Evolutionary conservation across 1,139 yeast species (phyloP), one percentile per base, ranked within the genome.

Genomic region (Hansenula sp.): DNA sequence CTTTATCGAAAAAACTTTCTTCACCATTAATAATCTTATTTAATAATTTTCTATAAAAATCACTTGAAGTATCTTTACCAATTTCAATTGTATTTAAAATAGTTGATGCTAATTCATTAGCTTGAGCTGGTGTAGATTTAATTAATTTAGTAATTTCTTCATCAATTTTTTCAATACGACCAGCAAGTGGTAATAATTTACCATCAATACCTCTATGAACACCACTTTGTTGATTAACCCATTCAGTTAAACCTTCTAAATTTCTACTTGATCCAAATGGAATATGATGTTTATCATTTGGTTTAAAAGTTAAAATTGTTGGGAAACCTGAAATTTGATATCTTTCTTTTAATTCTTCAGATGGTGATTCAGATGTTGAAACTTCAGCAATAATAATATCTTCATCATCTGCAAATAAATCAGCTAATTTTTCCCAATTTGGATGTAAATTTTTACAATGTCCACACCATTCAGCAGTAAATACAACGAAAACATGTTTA

Each of bases 391-490:
- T 71, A 32, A 82, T 63, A 43, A 90, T 88, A 17, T 58, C 59
- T 16, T 64, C 60, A 52, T 77, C 78, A 41, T 76, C 68, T 41
- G 69, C 71, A 66, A 70, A 84, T 40, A 83, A 62, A 38, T 69
- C 79, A 40, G 90, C 97, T 54, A 92, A 76, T 61, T 87, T 85
- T 59, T 86, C 96, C 75, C 87, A 92, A 42, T 70, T 89, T 41
- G 98, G 98, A 17, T 90, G 97, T 55, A 92, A 75, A 48, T 77
- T 77, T 74, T 92, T 89, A 74, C 98, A 92, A 71, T 92, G 96
- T 17, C 97, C 97, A 73, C 97, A 92, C 97, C 98, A 92, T 56
- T 97, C 96, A 24, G 98, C 98, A 61, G 82, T 92, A 68, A 92
- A 89, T 68, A 92, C 97, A 30, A 95, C 92, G 56, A 92, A 75